Base-by-base conservation (phyloP, 2,329 filamentous ascomycete genomes). In the Pyrenochaeta sp. region DNA sequence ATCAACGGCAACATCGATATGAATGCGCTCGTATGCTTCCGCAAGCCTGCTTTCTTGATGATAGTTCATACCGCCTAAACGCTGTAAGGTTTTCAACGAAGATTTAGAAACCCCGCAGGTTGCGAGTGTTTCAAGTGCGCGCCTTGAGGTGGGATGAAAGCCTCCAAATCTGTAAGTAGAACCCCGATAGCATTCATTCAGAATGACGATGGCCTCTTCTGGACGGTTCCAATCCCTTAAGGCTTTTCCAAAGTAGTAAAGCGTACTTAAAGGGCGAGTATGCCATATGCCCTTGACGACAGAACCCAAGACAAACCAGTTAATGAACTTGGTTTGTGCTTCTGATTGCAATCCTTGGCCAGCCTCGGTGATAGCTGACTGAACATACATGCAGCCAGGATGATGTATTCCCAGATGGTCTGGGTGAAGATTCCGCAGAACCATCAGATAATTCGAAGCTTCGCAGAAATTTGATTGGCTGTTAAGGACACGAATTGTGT, bases 1-100 rank as follows among this genome's bases (percentile, higher is more conserved):
- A 48, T 62, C 59, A 15, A 60, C 29, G 14, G 49, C 29, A 3
- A 39, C 59, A 17, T 48, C 46, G 4, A 62, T 15, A 31, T 54
- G 43, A 1, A 37, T 56, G 33, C 54, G 51, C 42, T 53, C 47
- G 32, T 52, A 62, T n/a, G 58, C 58, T n/a, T 54, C n/a, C 1
- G 55, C 53, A 10, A 29, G 27, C 15, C 12, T 11, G 10, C 23
- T 17, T 10, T 12, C 15, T 29, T 7, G 21, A 17, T 21, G 23
- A 9, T 12, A 40, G 5, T 18, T 11, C 6, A 14, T 14, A 6
- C 17, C n/a, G n/a, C 14, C n/a, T 7, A 27, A 30, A 42, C 14
- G 11, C 12, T 31, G 12, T 11, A 27, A 7, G 4, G 40, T 2
- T n/a, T 42, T 5, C 2, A 29, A 6, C 29, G 17, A 46, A 31